Evolutionary conservation across 2,329 filamentous ascomycete genomes (phyloP), one percentile per base, ranked within the genome.

Genomic region (Diaporthe velutina): DNA sequence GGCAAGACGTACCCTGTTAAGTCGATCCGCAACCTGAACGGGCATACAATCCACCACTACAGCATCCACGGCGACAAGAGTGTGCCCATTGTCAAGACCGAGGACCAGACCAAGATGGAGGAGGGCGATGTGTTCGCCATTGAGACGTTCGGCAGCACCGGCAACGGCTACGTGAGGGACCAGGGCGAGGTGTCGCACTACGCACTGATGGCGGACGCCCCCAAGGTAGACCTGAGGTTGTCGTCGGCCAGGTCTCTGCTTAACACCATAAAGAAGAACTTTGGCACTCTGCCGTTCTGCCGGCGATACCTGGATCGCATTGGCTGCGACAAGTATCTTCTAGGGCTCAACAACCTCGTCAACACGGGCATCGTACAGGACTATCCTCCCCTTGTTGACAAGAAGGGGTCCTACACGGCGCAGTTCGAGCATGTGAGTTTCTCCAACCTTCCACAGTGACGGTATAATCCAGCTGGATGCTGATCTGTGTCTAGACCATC

Each of bases 71-170:
- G 96, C 74, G 94, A 92, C 80, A 98, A 98, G 89, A 95, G 94
- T 78, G 95, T 98, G 70, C 96, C 96, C 0, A 98, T 98, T 80
- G 95, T 98, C 77, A 98, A 98, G 87, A 93, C 92, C 76, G 90
- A 91, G 76, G 95, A 98, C 81, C 92, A 93, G 83, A 97, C 95
- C 70, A 98, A 98, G 89, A 98, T 98, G 96, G 96, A 98, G 86
- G 96, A 98, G 85, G 95, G 95, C 55, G 96, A 98, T 81, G 93
- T 95, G 25, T 98, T 97, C 83, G 96, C 96, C 77, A 98, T 98
- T 79, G 96, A 98, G 87, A 98, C 96, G 0, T 98, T 98, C 83
- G 96, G 96, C 76, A 97, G 93, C 83, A 98, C 96, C 30, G 96
- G 96, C 77, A 96, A 95, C 82, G 96, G 95, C 78, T 94, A 94